Conservation (phyloP, 805 yeast species). For the Komagataella phaffii region DNA sequence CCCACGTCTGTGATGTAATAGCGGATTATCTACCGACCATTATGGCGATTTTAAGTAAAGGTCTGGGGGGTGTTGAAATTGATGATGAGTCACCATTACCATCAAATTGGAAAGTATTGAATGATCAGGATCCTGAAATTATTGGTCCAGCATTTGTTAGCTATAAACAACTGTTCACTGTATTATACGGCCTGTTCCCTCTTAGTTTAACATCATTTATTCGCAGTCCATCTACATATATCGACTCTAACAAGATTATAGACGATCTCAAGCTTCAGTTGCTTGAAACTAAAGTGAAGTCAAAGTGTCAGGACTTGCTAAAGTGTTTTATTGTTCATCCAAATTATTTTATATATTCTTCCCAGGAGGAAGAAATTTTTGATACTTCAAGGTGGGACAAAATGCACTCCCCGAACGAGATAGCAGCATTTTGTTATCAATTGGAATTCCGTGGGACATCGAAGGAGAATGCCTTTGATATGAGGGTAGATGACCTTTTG, state of each 20-base stretch:
- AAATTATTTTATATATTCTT: slow-evolving; percentile 20
- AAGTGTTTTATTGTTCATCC: slow-evolving; percentile 34
- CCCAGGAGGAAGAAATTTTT: slow-evolving; percentile 21
- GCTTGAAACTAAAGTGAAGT: slow-evolving; percentile 10
- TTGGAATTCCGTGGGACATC: slow-evolving; percentile 7
- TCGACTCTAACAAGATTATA: slow-evolving; percentile 6
- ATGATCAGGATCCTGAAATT: slow-evolving; percentile 4
- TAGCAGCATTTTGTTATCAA: slow-evolving; percentile 19
- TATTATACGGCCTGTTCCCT: slow-evolving; percentile 48
- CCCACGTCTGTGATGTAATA: slow-evolving; percentile 3
- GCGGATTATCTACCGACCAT: not conserved
- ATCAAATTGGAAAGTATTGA: slow-evolving; percentile 12
- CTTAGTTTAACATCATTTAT: slow-evolving; percentile 28
- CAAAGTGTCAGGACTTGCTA: slow-evolving; percentile 15
- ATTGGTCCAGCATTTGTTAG: slow-evolving; percentile 10
- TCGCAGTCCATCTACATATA: slow-evolving; percentile 25
- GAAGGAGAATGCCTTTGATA: slow-evolving; percentile 5
- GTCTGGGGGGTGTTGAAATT: not conserved
- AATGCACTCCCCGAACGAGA: slow-evolving; percentile 20
- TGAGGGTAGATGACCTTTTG: slow-evolving; percentile 1
- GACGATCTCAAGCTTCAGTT: slow-evolving; percentile 4
- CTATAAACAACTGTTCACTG: slow-evolving; percentile 25
- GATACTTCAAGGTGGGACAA: slow-evolving; percentile 13
- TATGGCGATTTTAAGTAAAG: not conserved
- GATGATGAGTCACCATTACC: not conserved